Evolutionary conservation across 2,329 filamentous ascomycete species (phyloP).

Genomic region (Peltaster fructicola): DNA sequence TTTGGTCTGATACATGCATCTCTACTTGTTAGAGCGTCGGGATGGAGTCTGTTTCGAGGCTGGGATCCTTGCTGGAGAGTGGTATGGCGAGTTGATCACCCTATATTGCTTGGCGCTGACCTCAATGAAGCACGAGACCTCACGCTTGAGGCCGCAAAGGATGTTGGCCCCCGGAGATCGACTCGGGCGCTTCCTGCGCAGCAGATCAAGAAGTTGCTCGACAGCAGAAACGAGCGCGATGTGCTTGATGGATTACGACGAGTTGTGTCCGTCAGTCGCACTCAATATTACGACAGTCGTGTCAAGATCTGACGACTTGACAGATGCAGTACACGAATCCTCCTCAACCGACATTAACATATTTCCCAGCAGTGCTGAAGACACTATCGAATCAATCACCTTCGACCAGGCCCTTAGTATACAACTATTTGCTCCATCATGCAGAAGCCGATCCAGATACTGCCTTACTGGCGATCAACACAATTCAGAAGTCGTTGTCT

Average conservation of each 20-base stretch:
- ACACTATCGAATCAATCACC: conserved; percentile 89
- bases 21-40: too few relatives aligned
- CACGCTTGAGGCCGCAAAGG: conserved; percentile 89
- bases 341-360: conserved; percentile 69
- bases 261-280: conserved; percentile 56
- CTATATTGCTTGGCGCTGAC: conserved; percentile 56
- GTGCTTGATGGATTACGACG: conserved; percentile 79
- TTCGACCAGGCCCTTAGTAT: conserved; percentile 94
- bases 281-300: background rate
- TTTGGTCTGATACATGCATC: too few relatives aligned
- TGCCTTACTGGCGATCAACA: conserved; percentile 90
- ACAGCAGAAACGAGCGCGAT: conserved; percentile 84
- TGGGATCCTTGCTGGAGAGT: conserved; percentile 86
- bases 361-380: conserved; percentile 97
- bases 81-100: conserved; percentile 54
- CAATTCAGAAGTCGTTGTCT: conserved; percentile 92
- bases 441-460: conserved; percentile 93
- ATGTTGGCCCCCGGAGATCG: conserved; percentile 47
- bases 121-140: conserved; percentile 81
- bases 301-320: conserved; percentile 3
- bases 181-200: conserved; percentile 52
- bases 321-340: conserved; percentile 94
- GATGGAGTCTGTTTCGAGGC: conserved; percentile 94
- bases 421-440: conserved; percentile 94
- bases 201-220: conserved; percentile 86